Evolutionary conservation across 495 filamentous ascomycete species (phyloP).

Genomic region (Collariella sp.): DNA sequence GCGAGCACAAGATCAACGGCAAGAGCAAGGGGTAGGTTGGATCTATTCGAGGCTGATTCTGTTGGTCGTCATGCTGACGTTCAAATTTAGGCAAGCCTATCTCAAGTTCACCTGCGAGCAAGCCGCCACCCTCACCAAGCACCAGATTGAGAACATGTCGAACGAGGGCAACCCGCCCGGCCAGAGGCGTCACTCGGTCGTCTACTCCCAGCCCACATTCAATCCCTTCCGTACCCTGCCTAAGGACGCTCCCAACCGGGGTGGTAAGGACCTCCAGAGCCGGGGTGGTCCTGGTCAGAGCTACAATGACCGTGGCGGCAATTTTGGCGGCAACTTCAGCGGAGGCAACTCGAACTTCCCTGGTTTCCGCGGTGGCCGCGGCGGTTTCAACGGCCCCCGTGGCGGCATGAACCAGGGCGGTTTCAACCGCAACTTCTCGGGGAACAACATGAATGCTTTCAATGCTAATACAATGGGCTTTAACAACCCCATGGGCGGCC

Average conservation of each 20-base stretch:
- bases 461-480: conserved; percentile 35
- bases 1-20: conserved; percentile 96
- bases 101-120: conserved; percentile 77
- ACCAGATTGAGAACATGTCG: conserved; percentile 59
- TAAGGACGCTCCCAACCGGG: conserved; percentile 53
- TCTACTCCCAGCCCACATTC: conserved; percentile 63
- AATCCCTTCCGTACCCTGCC: conserved; percentile 91
- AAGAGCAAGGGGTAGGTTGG: conserved; percentile 88
- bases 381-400: conserved; percentile 29
- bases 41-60: no score
- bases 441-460: conserved; percentile 30
- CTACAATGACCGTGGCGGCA: conserved; percentile 30
- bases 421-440: conserved; percentile 38
- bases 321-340: conserved; percentile 23
- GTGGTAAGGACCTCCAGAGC: conserved; percentile 50
- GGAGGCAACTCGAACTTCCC: conserved; percentile 28
- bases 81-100: no score
- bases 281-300: conserved; percentile 16
- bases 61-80: neutral
- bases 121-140: conserved; percentile 79
- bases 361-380: conserved; percentile 31
- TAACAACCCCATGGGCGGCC: conserved; percentile 53
- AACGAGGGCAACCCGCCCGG: conserved; percentile 30
- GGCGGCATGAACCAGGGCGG: conserved; percentile 30
- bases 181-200: conserved; percentile 62